Percentiles rank a stretch among this genome's conserved stretches.
Conservation (phyloP, 108 stramenopile species). For the Fragilaria crotonensis region DNA sequence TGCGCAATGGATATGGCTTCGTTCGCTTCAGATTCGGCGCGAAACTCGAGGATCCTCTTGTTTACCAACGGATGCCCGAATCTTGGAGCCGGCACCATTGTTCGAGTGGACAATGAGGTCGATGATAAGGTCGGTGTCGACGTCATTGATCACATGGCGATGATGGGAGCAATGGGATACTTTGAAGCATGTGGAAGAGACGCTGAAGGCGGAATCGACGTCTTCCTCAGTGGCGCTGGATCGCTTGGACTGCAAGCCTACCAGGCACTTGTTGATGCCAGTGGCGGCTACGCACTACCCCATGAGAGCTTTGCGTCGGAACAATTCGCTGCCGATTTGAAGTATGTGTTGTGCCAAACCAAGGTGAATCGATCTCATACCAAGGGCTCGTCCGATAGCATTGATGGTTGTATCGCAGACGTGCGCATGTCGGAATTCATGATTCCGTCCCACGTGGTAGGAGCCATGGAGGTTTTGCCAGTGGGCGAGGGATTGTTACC, state of each 20-base stretch:
- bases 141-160: slow-evolving; percentile 26
- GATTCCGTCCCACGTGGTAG: slow-evolving; percentile 31
- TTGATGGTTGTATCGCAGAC: slow-evolving; percentile 33
- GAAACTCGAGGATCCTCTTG: slow-evolving; percentile 34
- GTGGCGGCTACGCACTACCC: slow-evolving; percentile 43
- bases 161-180: slow-evolving; percentile 29
- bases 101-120: slow-evolving; percentile 1
- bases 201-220: slow-evolving; percentile 38
- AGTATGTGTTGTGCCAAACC: slow-evolving; percentile 25
- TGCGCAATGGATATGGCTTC: slow-evolving; percentile 34
- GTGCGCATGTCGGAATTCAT: slow-evolving; percentile 34
- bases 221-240: slow-evolving; percentile 32
- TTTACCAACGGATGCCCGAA: slow-evolving; percentile 63
- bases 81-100: slow-evolving; percentile 38
- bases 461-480: slow-evolving; percentile 31
- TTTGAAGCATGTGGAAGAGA: slow-evolving; percentile 23
- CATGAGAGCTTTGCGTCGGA: slow-evolving; percentile 21
- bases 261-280: slow-evolving; percentile 46
- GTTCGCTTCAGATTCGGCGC: neutral
- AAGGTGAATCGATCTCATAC: slow-evolving; percentile 10
- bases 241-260: slow-evolving; percentile 41
- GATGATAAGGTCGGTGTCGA: slow-evolving; percentile 3
- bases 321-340: slow-evolving; percentile 26
- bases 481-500: slow-evolving; percentile 12
- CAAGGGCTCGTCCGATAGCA: slow-evolving; percentile 4